A percentile compares a stretch with the other conserved stretches of the same genome.
Conservation (phyloP, 106 monocot genomes). For the Xerophyta viscosa region DNA sequence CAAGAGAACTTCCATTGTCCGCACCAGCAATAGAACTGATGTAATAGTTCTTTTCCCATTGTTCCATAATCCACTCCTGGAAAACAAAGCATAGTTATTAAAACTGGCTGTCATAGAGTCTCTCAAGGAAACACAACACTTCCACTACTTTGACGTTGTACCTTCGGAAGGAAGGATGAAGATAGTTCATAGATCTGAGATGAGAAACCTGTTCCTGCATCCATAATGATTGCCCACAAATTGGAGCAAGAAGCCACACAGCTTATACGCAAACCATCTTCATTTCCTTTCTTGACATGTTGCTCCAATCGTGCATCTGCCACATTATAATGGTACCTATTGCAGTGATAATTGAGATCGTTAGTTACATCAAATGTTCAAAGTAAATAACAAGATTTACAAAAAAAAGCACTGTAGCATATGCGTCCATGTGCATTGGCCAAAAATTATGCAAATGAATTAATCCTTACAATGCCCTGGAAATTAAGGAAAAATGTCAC, state of each 20-base stretch:
- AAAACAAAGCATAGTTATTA: background rate
- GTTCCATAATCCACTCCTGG: constrained; percentile 93
- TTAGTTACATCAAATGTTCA: no score
- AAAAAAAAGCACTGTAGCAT: no score
- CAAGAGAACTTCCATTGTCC: constrained; percentile 75
- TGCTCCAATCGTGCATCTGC: constrained; percentile 57
- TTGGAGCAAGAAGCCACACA: constrained; percentile 63
- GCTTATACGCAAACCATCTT: constrained; percentile 68
- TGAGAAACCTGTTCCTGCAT: constrained; percentile 70
- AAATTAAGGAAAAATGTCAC: no score
- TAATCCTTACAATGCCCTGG: no score
- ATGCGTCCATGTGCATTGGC: no score
- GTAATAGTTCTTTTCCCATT: constrained; percentile 87
- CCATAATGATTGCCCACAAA: constrained; percentile 82
- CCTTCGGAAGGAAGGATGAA: constrained; percentile 63
- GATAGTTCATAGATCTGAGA: constrained; percentile 73
- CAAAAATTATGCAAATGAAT: no score
- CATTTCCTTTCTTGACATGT: constrained; percentile 65
- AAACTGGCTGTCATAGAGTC: no score
- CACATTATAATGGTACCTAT: constrained; percentile 79
- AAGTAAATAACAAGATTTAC: background rate
- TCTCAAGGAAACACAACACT: no score
- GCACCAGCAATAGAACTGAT: constrained; percentile 80
- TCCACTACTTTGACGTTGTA: constrained; percentile 3
- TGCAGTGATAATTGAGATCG: no score